Evolutionary conservation across 1,139 yeast species (phyloP).

Genomic region (Candida mesenterica): DNA sequence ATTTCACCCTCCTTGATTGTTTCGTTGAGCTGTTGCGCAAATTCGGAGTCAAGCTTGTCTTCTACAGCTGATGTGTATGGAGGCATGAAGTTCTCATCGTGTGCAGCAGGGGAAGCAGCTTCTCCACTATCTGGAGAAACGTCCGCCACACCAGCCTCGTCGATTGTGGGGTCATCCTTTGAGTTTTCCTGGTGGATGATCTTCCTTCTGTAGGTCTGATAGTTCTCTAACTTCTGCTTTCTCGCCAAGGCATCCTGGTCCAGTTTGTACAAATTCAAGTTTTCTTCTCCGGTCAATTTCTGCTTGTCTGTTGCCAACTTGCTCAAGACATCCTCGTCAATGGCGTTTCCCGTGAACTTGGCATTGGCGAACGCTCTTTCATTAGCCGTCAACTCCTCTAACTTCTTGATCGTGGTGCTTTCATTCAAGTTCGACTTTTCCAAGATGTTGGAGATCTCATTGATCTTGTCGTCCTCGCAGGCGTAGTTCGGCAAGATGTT

Average conservation of each 20-base stretch:
- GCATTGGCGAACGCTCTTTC: slow-evolving; percentile 65
- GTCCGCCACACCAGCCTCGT: neutral
- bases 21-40: slow-evolving; percentile 59
- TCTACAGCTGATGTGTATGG: slow-evolving; percentile 76
- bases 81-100: slow-evolving; percentile 37
- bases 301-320: slow-evolving; percentile 40
- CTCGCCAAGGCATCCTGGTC: slow-evolving; percentile 50
- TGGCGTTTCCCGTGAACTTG: slow-evolving; percentile 45
- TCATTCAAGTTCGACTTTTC: slow-evolving; percentile 45
- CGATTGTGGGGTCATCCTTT: slow-evolving; percentile 1
- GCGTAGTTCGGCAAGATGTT: slow-evolving; percentile 58
- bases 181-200: slow-evolving; percentile 49
- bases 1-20: slow-evolving; percentile 61
- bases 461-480: slow-evolving; percentile 47
- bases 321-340: slow-evolving; percentile 44
- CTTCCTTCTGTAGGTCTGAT: slow-evolving; percentile 50
- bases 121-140: slow-evolving; percentile 5
- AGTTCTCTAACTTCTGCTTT: slow-evolving; percentile 43
- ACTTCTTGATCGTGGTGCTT: slow-evolving; percentile 40
- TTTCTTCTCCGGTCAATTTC: slow-evolving; percentile 46
- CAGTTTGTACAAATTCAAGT: slow-evolving; percentile 33
- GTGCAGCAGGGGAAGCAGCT: slow-evolving; percentile 2
- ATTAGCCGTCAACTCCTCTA: slow-evolving; percentile 58
- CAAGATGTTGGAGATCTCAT: slow-evolving; percentile 43
- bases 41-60: slow-evolving; percentile 62